A percentile compares a stretch with the other conserved stretches of the same genome.
These are phyloP conservation scores for Coelastrella sp. DNA, from an alignment of 139 green algal genomes.

Conservation along the genomic window DNA sequence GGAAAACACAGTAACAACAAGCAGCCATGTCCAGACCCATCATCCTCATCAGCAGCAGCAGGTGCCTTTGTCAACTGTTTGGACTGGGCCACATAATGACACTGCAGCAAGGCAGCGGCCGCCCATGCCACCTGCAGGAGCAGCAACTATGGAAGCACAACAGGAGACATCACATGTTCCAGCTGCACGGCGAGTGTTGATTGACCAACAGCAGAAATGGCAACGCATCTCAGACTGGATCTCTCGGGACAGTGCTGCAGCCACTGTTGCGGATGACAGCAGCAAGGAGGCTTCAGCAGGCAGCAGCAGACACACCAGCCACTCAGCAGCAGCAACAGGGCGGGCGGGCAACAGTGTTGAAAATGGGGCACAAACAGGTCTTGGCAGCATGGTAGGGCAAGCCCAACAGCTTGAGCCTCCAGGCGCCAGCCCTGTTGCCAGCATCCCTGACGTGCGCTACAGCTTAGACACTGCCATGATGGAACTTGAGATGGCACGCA, in stretches of 20 bases:
- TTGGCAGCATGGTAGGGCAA: neutral
- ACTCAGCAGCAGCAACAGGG: neutral
- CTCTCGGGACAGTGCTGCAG: constrained; percentile 21
- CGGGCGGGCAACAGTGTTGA: neutral
- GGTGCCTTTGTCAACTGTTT: neutral
- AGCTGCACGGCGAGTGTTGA: constrained; percentile 20
- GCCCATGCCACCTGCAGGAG: neutral
- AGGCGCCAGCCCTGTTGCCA: neutral
- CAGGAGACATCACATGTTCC: constrained; percentile 25
- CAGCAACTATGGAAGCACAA: constrained; percentile 21
- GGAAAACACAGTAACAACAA: neutral
- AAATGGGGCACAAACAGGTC: neutral
- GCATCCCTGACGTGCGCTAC: constrained; percentile 15
- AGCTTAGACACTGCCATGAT: constrained; percentile 41
- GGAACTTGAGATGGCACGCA: constrained; percentile 24
- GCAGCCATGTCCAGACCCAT: neutral
- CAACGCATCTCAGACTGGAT: constrained; percentile 46
- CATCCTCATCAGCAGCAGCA: neutral
- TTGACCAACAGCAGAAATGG: constrained; percentile 48
- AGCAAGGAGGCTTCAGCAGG: neutral
- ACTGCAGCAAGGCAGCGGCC: constrained; percentile 2
- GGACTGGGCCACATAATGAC: neutral
- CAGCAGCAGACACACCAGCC: neutral
- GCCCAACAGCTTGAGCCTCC: neutral
- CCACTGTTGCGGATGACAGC: neutral